phyloP scores from a whole-genome alignment of 495 filamentous ascomycete species.

The Tricharina praecox region DNA sequence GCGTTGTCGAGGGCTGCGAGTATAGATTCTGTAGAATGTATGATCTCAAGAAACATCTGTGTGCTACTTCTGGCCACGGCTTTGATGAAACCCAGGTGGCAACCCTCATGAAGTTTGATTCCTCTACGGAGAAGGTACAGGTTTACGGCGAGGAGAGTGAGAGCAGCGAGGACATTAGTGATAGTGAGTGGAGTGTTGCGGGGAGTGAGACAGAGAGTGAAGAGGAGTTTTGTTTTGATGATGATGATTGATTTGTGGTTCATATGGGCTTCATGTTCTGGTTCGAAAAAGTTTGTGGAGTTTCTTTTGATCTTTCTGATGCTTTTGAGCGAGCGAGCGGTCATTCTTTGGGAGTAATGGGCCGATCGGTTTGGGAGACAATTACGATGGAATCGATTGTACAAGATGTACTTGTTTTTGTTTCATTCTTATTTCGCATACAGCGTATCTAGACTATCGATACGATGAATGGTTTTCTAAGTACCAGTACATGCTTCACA shows the following conservation, averaged over 20 bases:
- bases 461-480: no score
- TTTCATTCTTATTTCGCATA: no score
- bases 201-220: background rate
- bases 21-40: constrained; percentile 20
- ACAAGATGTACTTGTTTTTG: no score
- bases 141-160: background rate
- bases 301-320: no score
- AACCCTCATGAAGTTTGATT: background rate
- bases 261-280: no score
- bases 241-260: background rate
- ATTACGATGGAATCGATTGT: no score
- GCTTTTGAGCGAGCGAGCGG: no score
- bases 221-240: background rate
- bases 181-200: background rate
- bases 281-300: no score
- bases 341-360: no score
- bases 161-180: background rate
- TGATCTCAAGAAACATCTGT: constrained; percentile 19
- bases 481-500: no score
- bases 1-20: constrained; percentile 19
- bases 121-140: background rate
- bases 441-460: no score
- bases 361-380: no score
- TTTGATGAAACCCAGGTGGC: constrained; percentile 18
- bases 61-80: constrained; percentile 13